A percentile compares a stretch with the other conserved stretches of the same genome.
Evolutionary conservation across 108 stramenopile genomes (phyloP).

Genomic region (Hondaea fermentalgiana): DNA sequence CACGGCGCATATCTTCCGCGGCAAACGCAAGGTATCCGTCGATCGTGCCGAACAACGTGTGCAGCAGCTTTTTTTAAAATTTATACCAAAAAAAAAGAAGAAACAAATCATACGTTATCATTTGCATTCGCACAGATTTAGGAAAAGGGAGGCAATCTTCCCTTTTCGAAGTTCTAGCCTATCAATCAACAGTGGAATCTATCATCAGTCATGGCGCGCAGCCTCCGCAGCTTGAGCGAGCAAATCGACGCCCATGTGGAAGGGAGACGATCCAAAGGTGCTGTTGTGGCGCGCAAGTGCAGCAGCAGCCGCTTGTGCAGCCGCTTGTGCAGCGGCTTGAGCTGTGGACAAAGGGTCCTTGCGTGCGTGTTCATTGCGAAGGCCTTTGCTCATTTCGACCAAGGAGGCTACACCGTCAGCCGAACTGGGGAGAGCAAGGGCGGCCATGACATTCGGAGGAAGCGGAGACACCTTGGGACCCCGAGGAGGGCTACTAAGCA

Average conservation of each 20-base stretch:
- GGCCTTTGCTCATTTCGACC: neutral
- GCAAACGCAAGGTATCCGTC: too few species aligned
- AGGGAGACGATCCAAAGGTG: neutral
- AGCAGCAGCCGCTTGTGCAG: neutral
- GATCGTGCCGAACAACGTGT: too few species aligned
- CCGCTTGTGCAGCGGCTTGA: too few species aligned
- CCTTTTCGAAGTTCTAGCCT: too few species aligned
- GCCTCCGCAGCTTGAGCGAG: neutral
- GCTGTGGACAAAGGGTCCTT: too few species aligned
- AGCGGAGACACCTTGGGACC: neutral
- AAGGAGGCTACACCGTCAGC: neutral
- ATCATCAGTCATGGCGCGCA: neutral
- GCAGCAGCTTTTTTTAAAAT: too few species aligned
- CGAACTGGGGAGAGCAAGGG: neutral
- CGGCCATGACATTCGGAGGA: neutral
- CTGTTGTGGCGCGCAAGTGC: neutral
- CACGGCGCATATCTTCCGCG: too few species aligned
- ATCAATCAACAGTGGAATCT: neutral
- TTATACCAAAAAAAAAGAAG: too few species aligned
- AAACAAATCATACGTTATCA: too few species aligned
- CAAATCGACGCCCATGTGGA: neutral
- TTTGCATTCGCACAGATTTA: too few species aligned
- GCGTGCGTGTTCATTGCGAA: neutral
- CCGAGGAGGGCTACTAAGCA: slow-evolving; percentile 14
- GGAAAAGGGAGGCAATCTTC: too few species aligned